A percentile compares a stretch with the other conserved stretches of the same genome.
Evolutionary conservation across 2,329 filamentous ascomycete genomes (phyloP).

Genomic region (Dothideomycetes sp.): DNA sequence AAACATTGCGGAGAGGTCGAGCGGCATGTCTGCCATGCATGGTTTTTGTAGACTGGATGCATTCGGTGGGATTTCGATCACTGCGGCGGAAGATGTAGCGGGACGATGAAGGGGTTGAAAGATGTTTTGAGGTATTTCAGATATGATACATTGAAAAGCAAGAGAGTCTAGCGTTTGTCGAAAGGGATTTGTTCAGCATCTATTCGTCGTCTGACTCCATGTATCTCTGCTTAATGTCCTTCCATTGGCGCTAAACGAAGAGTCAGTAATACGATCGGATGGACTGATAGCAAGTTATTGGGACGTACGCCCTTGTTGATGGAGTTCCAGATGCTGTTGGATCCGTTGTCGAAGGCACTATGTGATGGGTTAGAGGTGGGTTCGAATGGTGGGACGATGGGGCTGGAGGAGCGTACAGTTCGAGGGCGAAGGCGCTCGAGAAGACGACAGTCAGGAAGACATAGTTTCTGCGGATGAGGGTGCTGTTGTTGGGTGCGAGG

Average conservation of each 20-base stretch:
- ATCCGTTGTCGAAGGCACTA: slow-evolving; percentile 73
- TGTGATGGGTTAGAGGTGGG: slow-evolving; percentile 11
- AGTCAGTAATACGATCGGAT: slow-evolving; percentile 19
- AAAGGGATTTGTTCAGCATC: background rate
- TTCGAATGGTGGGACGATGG: background rate
- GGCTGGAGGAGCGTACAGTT: slow-evolving; percentile 60
- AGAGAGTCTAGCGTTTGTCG: slow-evolving; percentile 2
- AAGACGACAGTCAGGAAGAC: slow-evolving; percentile 85
- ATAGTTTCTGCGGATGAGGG: slow-evolving; percentile 77
- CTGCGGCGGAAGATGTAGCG: too few relatives aligned
- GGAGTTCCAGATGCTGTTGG: slow-evolving; percentile 82
- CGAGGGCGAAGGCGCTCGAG: slow-evolving; percentile 75
- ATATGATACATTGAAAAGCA: slow-evolving; percentile 13
- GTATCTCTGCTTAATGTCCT: slow-evolving; percentile 93
- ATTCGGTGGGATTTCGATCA: too few relatives aligned
- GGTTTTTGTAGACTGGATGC: too few relatives aligned
- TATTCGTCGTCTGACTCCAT: slow-evolving; percentile 47
- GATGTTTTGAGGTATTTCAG: slow-evolving; percentile 9
- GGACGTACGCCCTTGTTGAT: slow-evolving; percentile 81
- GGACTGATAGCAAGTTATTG: too few relatives aligned
- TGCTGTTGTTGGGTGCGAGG: slow-evolving; percentile 43
- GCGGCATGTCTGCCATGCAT: too few relatives aligned
- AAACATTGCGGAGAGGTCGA: too few relatives aligned
- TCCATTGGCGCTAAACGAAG: slow-evolving; percentile 88
- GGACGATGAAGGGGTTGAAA: background rate